phyloP scores from a whole-genome alignment of 129 eudicot species.

The Centrapalus pauciflorus region DNA sequence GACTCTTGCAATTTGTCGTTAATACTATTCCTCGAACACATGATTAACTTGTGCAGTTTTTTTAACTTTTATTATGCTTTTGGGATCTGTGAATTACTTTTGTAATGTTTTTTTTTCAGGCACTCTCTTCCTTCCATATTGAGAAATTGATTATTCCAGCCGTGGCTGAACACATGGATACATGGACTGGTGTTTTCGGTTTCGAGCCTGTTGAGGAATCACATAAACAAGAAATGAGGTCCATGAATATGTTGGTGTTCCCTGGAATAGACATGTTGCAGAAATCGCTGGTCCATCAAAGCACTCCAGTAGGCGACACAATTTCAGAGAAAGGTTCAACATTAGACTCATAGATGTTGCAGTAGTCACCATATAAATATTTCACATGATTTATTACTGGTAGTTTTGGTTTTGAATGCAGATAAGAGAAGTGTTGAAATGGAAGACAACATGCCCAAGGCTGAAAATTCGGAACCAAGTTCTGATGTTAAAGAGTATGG shows the following conservation, averaged over 20 bases:
- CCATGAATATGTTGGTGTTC: slow-evolving; percentile 80
- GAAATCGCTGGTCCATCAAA: slow-evolving; percentile 42
- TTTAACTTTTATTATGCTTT: neutral
- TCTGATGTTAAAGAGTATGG: slow-evolving; percentile 19
- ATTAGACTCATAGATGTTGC: neutral
- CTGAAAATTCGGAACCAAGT: slow-evolving; percentile 26
- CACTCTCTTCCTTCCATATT: slow-evolving; percentile 55
- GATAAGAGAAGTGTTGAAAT: slow-evolving; percentile 19
- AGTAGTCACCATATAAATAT: neutral
- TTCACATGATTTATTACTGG: neutral
- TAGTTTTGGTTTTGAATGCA: slow-evolving; percentile 8
- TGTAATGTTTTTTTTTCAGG: slow-evolving; percentile 40
- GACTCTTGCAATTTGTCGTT: neutral
- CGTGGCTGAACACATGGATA: slow-evolving; percentile 78
- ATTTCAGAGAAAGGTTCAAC: slow-evolving; percentile 15
- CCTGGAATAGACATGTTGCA: slow-evolving; percentile 93
- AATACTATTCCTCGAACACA: neutral
- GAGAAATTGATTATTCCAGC: slow-evolving; percentile 87
- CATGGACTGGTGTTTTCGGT: slow-evolving; percentile 77
- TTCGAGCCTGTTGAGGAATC: slow-evolving; percentile 58
- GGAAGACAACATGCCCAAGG: slow-evolving; percentile 12
- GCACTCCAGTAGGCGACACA: slow-evolving; percentile 20
- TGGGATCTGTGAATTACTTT: neutral
- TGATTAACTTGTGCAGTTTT: neutral
- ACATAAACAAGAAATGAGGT: slow-evolving; percentile 66